Evolutionary conservation across 176 grass and related monocot genomes (phyloP).

Genomic region (Eragrostis curvula): DNA sequence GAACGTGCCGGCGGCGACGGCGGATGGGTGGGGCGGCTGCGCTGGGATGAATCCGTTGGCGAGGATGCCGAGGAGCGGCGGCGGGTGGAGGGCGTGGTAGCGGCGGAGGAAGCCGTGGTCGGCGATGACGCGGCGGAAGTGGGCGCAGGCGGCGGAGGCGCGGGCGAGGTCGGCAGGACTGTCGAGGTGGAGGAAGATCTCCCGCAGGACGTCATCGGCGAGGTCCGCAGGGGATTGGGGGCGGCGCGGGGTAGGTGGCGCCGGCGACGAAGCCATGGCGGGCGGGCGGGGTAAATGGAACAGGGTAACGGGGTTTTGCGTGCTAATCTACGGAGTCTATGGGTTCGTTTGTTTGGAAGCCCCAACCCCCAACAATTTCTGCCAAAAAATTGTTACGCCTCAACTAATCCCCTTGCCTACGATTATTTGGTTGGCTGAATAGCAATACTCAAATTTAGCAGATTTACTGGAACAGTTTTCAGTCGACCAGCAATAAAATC

Average conservation of each 20-base stretch:
- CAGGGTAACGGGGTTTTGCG: not conserved
- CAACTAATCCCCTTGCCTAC: too few species aligned
- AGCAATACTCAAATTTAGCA: too few species aligned
- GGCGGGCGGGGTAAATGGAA: not conserved
- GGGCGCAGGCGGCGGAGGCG: not conserved
- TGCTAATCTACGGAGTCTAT: not conserved
- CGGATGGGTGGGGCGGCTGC: slow-evolving; percentile 16
- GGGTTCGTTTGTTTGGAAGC: too few species aligned
- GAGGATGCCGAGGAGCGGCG: not conserved
- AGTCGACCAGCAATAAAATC: too few species aligned
- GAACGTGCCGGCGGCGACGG: not conserved
- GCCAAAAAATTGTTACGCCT: too few species aligned
- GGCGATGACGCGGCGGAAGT: slow-evolving; percentile 11
- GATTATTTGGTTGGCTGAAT: too few species aligned
- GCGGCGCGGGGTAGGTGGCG: not conserved
- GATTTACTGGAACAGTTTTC: too few species aligned
- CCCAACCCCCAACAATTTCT: too few species aligned
- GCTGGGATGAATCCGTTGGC: not conserved
- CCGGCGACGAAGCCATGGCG: slow-evolving; percentile 4
- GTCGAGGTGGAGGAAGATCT: slow-evolving; percentile 22
- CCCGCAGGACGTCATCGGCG: slow-evolving; percentile 18
- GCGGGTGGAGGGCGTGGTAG: slow-evolving; percentile 29
- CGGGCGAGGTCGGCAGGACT: not conserved
- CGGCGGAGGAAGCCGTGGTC: slow-evolving; percentile 8
- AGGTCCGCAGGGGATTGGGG: not conserved